These are phyloP conservation scores for Exsudoporus floridanus DNA, from an alignment of 1,284 basidiomycete species.

Conservation along the genomic window DNA sequence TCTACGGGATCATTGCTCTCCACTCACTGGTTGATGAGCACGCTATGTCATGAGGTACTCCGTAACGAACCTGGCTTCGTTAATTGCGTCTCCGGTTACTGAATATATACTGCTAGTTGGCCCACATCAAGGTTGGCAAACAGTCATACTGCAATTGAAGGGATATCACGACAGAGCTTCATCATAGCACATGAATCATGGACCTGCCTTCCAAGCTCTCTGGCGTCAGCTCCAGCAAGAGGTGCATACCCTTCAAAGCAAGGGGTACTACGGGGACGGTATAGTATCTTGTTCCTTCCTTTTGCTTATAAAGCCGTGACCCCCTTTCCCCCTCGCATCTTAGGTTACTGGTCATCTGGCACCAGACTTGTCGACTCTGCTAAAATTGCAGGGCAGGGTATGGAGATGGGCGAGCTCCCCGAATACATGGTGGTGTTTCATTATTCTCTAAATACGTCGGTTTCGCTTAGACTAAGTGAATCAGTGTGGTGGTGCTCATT, in stretches of 20 bases:
- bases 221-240: slow-evolving; percentile 65
- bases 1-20: slow-evolving; percentile 59
- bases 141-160: background rate
- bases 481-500: slow-evolving; percentile 80
- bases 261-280: slow-evolving; percentile 82
- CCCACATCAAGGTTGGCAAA: slow-evolving; percentile 67
- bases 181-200: slow-evolving; percentile 74
- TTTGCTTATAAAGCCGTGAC: slow-evolving; percentile 8
- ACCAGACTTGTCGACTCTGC: slow-evolving; percentile 64
- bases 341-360: slow-evolving; percentile 81
- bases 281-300: slow-evolving; percentile 8
- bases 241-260: slow-evolving; percentile 63
- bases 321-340: background rate
- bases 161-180: slow-evolving; percentile 2
- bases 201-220: slow-evolving; percentile 66
- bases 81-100: background rate
- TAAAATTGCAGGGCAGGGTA: slow-evolving; percentile 48
- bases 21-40: slow-evolving; percentile 68
- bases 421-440: slow-evolving; percentile 61
- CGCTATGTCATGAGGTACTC: slow-evolving; percentile 78
- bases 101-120: slow-evolving; percentile 47
- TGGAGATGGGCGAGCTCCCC: slow-evolving; percentile 58
- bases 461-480: slow-evolving; percentile 5
- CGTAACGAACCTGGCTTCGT: background rate
- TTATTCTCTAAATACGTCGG: slow-evolving; percentile 1